Conservation (phyloP, 345 rosid genomes). For the Lumnitzera racemosa region DNA sequence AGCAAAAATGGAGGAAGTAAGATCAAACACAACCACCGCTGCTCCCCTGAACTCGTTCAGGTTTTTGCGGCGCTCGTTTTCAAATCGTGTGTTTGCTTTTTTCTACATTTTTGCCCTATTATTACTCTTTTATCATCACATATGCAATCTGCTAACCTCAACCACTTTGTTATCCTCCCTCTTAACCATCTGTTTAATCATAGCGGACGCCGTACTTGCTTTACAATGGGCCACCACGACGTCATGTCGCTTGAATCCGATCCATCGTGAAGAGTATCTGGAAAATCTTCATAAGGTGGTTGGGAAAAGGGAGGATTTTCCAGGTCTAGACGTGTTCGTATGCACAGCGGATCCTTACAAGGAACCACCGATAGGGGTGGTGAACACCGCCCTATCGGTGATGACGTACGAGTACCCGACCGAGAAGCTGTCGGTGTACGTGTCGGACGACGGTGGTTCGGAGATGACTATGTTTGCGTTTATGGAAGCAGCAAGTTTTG, state of each 20-base stretch:
- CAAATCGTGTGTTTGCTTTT: slow-evolving; percentile 40
- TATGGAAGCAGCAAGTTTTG: slow-evolving; percentile 66
- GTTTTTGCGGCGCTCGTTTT: slow-evolving; percentile 26
- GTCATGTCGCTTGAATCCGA: slow-evolving; percentile 32
- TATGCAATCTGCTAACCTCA: slow-evolving; percentile 26
- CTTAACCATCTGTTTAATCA: slow-evolving; percentile 18
- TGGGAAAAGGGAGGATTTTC: slow-evolving; percentile 30
- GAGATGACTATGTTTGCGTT: slow-evolving; percentile 63
- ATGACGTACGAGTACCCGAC: slow-evolving; percentile 76
- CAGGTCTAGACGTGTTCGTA: slow-evolving; percentile 58
- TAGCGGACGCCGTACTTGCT: slow-evolving; percentile 57
- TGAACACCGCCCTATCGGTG: slow-evolving; percentile 66
- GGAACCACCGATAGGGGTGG: slow-evolving; percentile 72
- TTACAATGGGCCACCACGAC: slow-evolving; percentile 50
- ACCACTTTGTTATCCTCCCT: slow-evolving; percentile 11
- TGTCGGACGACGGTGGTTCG: slow-evolving; percentile 87
- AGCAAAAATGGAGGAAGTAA: slow-evolving; percentile 9
- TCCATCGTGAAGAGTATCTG: slow-evolving; percentile 34
- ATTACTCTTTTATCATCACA: slow-evolving; percentile 43
- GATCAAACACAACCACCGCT: background rate
- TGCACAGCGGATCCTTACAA: slow-evolving; percentile 91
- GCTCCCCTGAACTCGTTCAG: slow-evolving; percentile 30
- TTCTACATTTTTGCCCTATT: slow-evolving; percentile 43
- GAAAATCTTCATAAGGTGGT: slow-evolving; percentile 27
- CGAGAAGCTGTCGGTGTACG: slow-evolving; percentile 56